Base-by-base conservation (phyloP, 2,329 filamentous ascomycete species). In the Pochonia chlamydosporia region DNA sequence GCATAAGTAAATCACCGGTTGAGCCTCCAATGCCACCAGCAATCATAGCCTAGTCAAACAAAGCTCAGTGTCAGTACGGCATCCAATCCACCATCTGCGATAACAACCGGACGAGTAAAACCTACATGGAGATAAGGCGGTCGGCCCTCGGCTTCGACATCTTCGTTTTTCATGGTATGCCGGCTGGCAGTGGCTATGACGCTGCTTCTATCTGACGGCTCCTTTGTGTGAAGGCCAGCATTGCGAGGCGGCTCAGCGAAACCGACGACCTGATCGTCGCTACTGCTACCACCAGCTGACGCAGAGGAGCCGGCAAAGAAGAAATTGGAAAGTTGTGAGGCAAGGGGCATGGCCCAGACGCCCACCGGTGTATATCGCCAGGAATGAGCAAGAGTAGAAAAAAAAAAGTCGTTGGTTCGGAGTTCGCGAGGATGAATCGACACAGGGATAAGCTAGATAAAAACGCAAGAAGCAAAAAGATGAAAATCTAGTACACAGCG, bases 1-100 rank as follows among this genome's bases (percentile, higher is more conserved):
- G 93, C 93, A 99, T 99, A 56, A 99, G 74, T 79, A 99, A 87
- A 67, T 99, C 93, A 49, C 95, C 93, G 47, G 87, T 95, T 14
- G 88, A 91, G 45, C 93, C 93, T 61, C 95, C 93, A 45, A 95
- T 74, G 50, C 92, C 93, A 61, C 93, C 93, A 28, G 93, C 93
- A 61, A 99, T 76, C 91, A 97, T 99, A 64, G 87, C 84, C 89
- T 96, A 49, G 52, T 46, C 53, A 44, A 44, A 21, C 20, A 47
- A 28, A 37, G 35, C 36, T 44, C 35, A 49, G 16, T 40, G 39
- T 18, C 9, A 28, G 20, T 20, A 21, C 26, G 20, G 10, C 39
- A 24, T 18, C 18, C n/a, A n/a, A n/a, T n/a, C n/a, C n/a, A n/a
- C n/a, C 4, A 13, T 42, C 37, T 4, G 35, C 9, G 20, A 23